These are phyloP conservation scores for Cercospora sp. DNA, from an alignment of 2,329 filamentous ascomycete genomes.

Conservation along the genomic window DNA sequence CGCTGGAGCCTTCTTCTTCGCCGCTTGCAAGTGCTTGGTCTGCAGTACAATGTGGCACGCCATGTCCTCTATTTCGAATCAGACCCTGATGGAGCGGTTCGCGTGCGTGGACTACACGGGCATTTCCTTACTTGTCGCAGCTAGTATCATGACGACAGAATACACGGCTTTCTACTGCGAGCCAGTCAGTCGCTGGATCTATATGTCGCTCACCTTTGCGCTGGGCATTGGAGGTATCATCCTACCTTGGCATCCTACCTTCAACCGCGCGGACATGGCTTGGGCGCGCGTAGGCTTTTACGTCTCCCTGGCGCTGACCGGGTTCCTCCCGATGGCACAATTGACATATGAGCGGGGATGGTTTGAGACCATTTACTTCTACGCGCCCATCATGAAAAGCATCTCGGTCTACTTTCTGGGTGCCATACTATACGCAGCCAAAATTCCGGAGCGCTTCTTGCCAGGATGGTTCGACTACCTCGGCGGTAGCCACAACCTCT, in stretches of 20 bases:
- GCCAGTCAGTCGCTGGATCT: conserved; percentile 78
- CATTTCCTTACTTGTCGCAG: conserved; percentile 90
- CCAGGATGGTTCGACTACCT: conserved; percentile 94
- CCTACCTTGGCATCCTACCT: conserved; percentile 91
- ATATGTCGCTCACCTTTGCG: conserved; percentile 77
- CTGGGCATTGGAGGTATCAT: conserved; percentile 86
- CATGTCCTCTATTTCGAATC: conserved; percentile 94
- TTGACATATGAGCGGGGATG: conserved; percentile 74
- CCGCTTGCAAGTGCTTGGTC: conserved; percentile 88
- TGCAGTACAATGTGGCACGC: conserved; percentile 98
- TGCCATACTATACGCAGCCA: conserved; percentile 84
- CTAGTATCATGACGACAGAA: conserved; percentile 96
- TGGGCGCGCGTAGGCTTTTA: conserved; percentile 93
- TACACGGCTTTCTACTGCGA: conserved; percentile 99
- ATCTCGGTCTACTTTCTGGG: conserved; percentile 82
- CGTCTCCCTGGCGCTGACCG: conserved; percentile 80
- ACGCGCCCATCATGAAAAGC: conserved; percentile 81
- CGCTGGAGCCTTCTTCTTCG: conserved; percentile 92
- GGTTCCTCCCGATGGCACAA: conserved; percentile 85
- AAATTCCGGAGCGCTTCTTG: conserved; percentile 88
- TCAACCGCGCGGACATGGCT: conserved; percentile 89
- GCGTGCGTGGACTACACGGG: conserved; percentile 98
- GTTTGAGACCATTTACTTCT: conserved; percentile 85
- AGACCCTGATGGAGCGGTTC: conserved; percentile 87
- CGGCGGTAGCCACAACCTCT: conserved; percentile 94